phyloP scores from a whole-genome alignment of 371 early-diverging fungal species.

The Saksenaea vasiformis region DNA sequence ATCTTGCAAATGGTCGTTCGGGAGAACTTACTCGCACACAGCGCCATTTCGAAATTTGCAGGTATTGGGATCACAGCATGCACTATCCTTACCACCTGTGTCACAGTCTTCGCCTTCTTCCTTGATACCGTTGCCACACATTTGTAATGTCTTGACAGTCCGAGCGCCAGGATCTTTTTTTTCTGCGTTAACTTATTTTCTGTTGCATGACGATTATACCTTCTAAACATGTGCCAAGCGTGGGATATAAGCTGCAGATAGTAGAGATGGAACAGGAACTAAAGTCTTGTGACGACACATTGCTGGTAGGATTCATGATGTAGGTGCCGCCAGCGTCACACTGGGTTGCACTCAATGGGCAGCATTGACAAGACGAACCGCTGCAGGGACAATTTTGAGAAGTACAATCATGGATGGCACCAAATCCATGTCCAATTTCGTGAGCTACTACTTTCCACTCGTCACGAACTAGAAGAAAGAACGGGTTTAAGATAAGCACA shows the following conservation, averaged over 20 bases:
- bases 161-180: slow-evolving; percentile 58
- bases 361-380: slow-evolving; percentile 61
- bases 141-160: slow-evolving; percentile 50
- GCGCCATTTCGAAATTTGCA: slow-evolving; percentile 83
- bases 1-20: neutral
- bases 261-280: slow-evolving; percentile 79
- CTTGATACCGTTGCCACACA: slow-evolving; percentile 94
- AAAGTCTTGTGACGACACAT: slow-evolving; percentile 65
- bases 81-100: slow-evolving; percentile 75
- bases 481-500: neutral
- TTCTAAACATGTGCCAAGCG: slow-evolving; percentile 59
- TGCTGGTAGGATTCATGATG: slow-evolving; percentile 87
- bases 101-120: slow-evolving; percentile 95
- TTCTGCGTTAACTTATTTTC: neutral
- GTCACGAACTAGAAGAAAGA: slow-evolving; percentile 52
- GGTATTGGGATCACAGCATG: slow-evolving; percentile 81
- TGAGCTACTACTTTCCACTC: slow-evolving; percentile 98
- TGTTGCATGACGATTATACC: slow-evolving; percentile 29
- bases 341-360: slow-evolving; percentile 57
- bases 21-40: slow-evolving; percentile 64
- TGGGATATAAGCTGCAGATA: slow-evolving; percentile 66
- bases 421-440: slow-evolving; percentile 93
- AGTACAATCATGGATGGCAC: slow-evolving; percentile 76
- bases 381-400: slow-evolving; percentile 58
- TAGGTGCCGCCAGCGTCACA: slow-evolving; percentile 81